These are phyloP conservation scores for Boletus subluridellus DNA, from an alignment of 1,284 basidiomycete species.

Conservation along the genomic window DNA sequence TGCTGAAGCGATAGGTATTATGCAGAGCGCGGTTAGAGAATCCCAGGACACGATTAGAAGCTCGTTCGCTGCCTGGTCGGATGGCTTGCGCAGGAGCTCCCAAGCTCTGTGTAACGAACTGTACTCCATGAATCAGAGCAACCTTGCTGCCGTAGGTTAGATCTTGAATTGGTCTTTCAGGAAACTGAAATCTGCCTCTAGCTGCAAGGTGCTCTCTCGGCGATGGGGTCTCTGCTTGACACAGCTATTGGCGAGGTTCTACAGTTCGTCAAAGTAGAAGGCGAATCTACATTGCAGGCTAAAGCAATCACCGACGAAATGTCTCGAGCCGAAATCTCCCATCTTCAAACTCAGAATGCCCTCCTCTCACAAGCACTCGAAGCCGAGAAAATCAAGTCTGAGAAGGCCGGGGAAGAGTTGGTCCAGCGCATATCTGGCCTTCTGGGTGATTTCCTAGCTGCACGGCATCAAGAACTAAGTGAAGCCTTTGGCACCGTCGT, in stretches of 20 bases:
- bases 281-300: conserved; percentile 48
- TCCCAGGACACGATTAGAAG: conserved; percentile 52
- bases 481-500: conserved; percentile 56
- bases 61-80: conserved; percentile 54
- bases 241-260: conserved; percentile 57
- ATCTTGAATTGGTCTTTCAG: background rate
- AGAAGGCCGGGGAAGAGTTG: conserved; percentile 67
- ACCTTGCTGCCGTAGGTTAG: conserved; percentile 43
- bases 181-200: conserved; percentile 21
- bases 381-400: conserved; percentile 62
- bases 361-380: conserved; percentile 60
- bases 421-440: conserved; percentile 69
- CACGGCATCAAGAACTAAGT: conserved; percentile 67
- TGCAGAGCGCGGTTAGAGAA: conserved; percentile 50
- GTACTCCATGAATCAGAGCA: conserved; percentile 40
- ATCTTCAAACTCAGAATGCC: conserved; percentile 73
- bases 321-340: conserved; percentile 58
- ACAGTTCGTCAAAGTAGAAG: conserved; percentile 55
- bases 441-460: conserved; percentile 65
- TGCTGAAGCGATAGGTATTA: conserved; percentile 47
- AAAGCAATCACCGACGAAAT: conserved; percentile 51
- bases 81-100: conserved; percentile 48
- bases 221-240: conserved; percentile 56
- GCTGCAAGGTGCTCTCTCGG: conserved; percentile 53
- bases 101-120: conserved; percentile 47